Percentiles rank a stretch among this genome's conserved stretches.
These are phyloP conservation scores for Hypoxylon lenormandii DNA, from an alignment of 495 filamentous ascomycete genomes.

Conservation along the genomic window DNA sequence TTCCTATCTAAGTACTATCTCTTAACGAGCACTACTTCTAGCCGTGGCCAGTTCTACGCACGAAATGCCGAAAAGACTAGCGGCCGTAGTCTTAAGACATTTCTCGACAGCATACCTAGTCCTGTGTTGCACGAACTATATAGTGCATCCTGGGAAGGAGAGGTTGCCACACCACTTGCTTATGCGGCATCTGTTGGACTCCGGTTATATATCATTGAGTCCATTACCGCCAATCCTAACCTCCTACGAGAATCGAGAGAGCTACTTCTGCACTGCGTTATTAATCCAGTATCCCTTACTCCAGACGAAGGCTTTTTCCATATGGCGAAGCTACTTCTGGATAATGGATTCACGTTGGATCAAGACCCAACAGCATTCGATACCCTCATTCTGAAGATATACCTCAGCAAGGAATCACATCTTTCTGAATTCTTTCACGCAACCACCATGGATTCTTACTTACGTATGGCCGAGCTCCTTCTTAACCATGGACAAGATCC, in stretches of 20 bases:
- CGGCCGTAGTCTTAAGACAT: conserved; percentile 23
- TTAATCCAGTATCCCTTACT: not conserved
- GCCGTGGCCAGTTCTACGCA: conserved; percentile 4
- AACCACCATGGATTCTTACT: not conserved
- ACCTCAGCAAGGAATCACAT: no score
- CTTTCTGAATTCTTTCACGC: no score
- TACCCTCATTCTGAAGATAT: not conserved
- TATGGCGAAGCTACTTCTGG: conserved; percentile 11
- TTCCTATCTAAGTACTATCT: conserved; percentile 19
- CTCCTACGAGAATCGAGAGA: conserved; percentile 12
- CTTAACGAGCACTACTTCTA: not conserved
- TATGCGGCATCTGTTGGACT: conserved; percentile 20
- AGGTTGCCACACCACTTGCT: conserved; percentile 15
- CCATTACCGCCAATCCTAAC: conserved; percentile 2
- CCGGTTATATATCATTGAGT: conserved; percentile 24
- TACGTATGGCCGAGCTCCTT: not conserved
- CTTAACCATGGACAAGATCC: conserved; percentile 13
- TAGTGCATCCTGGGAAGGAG: no score
- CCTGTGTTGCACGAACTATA: not conserved
- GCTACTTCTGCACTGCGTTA: conserved; percentile 3
- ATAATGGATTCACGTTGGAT: conserved; percentile 4
- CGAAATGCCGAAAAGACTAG: conserved; percentile 18
- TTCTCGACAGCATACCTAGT: conserved; percentile 10
- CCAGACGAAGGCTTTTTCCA: not conserved
- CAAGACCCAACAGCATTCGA: conserved; percentile 15